These are phyloP conservation scores for Xerocomus brunneocitrinus DNA, from an alignment of 768 basidiomycete species.

Conservation along the genomic window DNA sequence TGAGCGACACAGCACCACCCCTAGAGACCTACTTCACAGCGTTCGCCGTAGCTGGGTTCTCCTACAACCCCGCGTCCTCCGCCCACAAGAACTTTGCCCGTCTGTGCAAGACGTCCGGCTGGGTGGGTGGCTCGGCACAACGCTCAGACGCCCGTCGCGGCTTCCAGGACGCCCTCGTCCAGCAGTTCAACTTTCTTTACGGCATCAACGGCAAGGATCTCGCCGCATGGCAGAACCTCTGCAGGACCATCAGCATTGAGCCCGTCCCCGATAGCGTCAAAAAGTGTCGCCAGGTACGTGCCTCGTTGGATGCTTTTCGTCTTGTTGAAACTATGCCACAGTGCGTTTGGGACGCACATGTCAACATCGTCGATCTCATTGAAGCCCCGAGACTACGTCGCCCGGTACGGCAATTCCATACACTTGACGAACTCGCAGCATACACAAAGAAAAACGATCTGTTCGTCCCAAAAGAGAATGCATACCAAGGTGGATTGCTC, in stretches of 20 bases:
- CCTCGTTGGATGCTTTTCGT: background rate
- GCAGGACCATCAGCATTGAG: constrained; percentile 11
- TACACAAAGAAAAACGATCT: constrained; percentile 19
- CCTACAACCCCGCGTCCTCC: background rate
- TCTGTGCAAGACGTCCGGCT: constrained; percentile 9
- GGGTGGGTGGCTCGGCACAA: background rate
- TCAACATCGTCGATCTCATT: constrained; percentile 33
- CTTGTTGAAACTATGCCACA: background rate
- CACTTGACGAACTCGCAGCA: constrained; percentile 15
- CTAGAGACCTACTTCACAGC: background rate
- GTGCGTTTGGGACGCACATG: constrained; percentile 21
- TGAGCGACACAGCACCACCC: background rate
- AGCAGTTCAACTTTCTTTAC: constrained; percentile 24
- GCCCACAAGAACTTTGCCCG: constrained; percentile 14
- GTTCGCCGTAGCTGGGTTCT: background rate
- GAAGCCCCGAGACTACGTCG: constrained; percentile 9
- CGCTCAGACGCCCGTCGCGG: background rate
- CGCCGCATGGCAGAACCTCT: constrained; percentile 19
- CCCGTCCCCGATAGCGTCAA: constrained; percentile 12
- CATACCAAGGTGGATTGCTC: constrained; percentile 28
- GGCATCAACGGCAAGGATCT: constrained; percentile 16
- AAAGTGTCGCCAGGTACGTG: constrained; percentile 16
- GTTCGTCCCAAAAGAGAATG: constrained; percentile 28
- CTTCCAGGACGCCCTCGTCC: constrained; percentile 22
- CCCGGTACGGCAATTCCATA: constrained; percentile 18